Conservation (phyloP, 2,329 filamentous ascomycete species). For the Sclerotinia glacialis region DNA sequence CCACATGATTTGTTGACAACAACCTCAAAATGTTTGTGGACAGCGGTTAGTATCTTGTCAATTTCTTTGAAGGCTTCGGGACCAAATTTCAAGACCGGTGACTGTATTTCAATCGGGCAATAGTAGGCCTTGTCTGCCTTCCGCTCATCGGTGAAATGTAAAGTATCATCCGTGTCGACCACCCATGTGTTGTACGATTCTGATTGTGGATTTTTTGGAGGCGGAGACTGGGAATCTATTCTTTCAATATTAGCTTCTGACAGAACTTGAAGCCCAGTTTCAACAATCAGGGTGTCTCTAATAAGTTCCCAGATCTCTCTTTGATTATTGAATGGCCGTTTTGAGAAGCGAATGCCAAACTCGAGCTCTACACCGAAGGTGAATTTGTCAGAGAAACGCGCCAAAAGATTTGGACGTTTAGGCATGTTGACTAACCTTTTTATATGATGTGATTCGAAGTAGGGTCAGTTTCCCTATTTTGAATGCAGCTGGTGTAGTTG, state of each 20-base stretch:
- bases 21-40: neutral
- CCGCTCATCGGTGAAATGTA: neutral
- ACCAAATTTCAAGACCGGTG: neutral
- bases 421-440: slow-evolving; percentile 1
- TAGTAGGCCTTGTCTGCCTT: neutral
- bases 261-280: neutral
- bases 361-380: slow-evolving; percentile 19
- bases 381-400: neutral
- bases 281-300: slow-evolving; percentile 3
- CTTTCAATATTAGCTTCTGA: neutral
- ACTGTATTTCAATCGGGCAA: neutral
- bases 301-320: neutral
- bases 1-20: slow-evolving; percentile 29
- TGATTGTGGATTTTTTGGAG: neutral
- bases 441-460: neutral
- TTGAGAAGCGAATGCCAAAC: slow-evolving; percentile 1
- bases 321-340: neutral
- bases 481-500: neutral
- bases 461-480: neutral
- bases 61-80: neutral
- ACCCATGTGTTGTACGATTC: neutral
- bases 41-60: neutral
- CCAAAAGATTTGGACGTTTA: neutral
- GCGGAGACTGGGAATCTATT: neutral
- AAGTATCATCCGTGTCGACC: neutral